phyloP scores from a whole-genome alignment of 345 rosid species.

The Corchorus capsularis region DNA sequence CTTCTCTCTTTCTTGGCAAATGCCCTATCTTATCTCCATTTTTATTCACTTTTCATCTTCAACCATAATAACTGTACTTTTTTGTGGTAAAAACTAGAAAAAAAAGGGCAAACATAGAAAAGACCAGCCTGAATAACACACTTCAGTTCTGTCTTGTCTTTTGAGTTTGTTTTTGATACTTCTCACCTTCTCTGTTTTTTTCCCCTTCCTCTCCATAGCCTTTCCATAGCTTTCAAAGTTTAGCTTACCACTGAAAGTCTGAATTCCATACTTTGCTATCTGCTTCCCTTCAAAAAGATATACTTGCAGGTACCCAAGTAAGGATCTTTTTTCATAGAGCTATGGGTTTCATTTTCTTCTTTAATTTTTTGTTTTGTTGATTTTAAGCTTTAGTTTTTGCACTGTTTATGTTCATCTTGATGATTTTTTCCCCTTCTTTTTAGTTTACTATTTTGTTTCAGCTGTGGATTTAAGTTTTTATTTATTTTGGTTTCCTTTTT shows the following conservation, averaged over 20 bases:
- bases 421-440: neutral
- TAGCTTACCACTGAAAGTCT: neutral
- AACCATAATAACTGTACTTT: neutral
- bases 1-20: neutral
- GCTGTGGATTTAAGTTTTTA: no score
- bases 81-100: constrained; percentile 5
- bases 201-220: no score
- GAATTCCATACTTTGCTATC: neutral
- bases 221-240: neutral
- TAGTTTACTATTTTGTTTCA: neutral
- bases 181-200: neutral
- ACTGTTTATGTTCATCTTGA: neutral
- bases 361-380: neutral
- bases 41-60: constrained; percentile 1
- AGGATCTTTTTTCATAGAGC: neutral
- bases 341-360: neutral
- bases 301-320: neutral
- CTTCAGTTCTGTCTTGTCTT: neutral
- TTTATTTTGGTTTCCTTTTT: neutral
- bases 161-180: neutral
- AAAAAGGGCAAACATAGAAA: no score
- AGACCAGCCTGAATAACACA: neutral
- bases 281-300: constrained; percentile 1
- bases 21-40: constrained; percentile 10
- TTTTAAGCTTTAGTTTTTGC: neutral